Base-by-base conservation (phyloP, 257 asterid genomes). In the Anisodus tanguticus region DNA sequence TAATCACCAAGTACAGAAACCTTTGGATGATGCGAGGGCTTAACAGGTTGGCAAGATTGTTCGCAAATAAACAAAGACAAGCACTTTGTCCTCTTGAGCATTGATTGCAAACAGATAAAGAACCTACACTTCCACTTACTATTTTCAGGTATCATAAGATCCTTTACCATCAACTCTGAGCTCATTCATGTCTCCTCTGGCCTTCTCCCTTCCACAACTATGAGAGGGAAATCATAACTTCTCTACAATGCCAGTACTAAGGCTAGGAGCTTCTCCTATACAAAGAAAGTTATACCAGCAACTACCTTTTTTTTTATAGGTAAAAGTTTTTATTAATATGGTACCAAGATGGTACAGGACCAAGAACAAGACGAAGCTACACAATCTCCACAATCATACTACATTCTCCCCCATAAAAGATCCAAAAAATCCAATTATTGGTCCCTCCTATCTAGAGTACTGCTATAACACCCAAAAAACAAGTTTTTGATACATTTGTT, bases 201-300 rank as follows among this genome's bases (percentile, higher is more conserved):
- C 59, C 43, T 35, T 35, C 19, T 66, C 10, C 80, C 59, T 45
- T 72, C 59, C 31, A 72, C n/a, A 45, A 47, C 41, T 72, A 72
- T 72, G 80, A 72, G 58, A 45, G 41, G 41, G 80, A 71, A 49
- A n/a, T 71, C 16, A n/a, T 49, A 49, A 12, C 80, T 19, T 47
- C n/a, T 47, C 62, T 22, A 49, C 60, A 19, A 11, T 47, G 60
- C 22, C 80, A 10, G 49, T 19, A 49, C 37, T 71, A 19, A 9
- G 5, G 17, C 79, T 19, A n/a, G 31, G 69, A 47, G 80, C 80
- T 49, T 19, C 59, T 72, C 74, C 49, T 13, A 69, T 15, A 69
- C 26, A 41, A 69, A 41, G 31, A 69, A 39, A 69, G 54, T 15
- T 69, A 69, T 69, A 39, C 78, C 78, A 68, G 51, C 12, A 68